Evolutionary conservation across 2,329 filamentous ascomycete genomes (phyloP).

Genomic region (Lasiodiplodia citricola): DNA sequence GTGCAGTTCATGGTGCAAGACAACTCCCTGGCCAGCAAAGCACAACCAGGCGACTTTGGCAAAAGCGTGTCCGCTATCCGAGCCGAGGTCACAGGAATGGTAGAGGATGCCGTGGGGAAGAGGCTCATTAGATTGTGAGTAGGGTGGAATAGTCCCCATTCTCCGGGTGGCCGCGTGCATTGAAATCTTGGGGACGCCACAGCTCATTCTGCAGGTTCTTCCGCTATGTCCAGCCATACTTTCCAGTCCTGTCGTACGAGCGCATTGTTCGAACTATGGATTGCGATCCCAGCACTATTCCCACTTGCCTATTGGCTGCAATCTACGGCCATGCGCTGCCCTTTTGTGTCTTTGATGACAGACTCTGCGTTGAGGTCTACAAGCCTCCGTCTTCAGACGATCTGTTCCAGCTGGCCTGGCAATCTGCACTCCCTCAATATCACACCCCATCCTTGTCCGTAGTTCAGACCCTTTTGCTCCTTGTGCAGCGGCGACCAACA

Average conservation of each 20-base stretch:
- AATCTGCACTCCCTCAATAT: slow-evolving; percentile 35
- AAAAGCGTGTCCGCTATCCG: slow-evolving; percentile 35
- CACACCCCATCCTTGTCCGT: slow-evolving; percentile 40
- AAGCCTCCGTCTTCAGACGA: slow-evolving; percentile 40
- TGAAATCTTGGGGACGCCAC: not conserved
- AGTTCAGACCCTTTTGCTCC: slow-evolving; percentile 39
- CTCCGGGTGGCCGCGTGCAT: not conserved
- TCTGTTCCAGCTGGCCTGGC: slow-evolving; percentile 40
- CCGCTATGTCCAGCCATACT: slow-evolving; percentile 52
- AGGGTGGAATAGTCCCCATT: not conserved
- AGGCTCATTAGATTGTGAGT: slow-evolving; percentile 46
- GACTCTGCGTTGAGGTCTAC: slow-evolving; percentile 42
- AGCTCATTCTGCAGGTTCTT: slow-evolving; percentile 36
- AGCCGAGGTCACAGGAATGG: slow-evolving; percentile 38
- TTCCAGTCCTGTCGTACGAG: slow-evolving; percentile 48
- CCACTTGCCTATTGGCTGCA: slow-evolving; percentile 47
- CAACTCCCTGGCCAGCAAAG: slow-evolving; percentile 41
- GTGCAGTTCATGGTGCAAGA: slow-evolving; percentile 44
- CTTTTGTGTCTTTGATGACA: slow-evolving; percentile 52
- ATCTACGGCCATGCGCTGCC: slow-evolving; percentile 53
- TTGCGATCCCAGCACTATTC: slow-evolving; percentile 39
- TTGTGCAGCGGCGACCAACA: slow-evolving; percentile 40
- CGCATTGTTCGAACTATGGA: slow-evolving; percentile 38
- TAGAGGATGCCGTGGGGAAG: slow-evolving; percentile 40
- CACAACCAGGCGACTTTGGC: slow-evolving; percentile 38